phyloP scores from a whole-genome alignment of 306 rosid genomes.

The Morella rubra region DNA sequence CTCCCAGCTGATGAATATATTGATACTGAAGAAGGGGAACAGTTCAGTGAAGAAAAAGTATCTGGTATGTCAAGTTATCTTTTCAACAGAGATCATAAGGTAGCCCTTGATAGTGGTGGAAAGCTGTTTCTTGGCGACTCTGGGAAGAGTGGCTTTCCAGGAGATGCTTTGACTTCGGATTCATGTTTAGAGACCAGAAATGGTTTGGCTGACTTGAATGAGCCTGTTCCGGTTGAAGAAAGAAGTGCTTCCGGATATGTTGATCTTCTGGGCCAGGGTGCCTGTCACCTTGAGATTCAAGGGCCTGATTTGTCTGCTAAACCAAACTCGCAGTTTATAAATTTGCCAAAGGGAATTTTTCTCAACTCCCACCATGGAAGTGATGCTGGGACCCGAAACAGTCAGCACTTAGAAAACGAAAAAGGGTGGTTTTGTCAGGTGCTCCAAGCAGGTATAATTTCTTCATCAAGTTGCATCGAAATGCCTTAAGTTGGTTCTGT shows the following conservation, averaged over 20 bases:
- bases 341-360: constrained; percentile 51
- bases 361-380: constrained; percentile 43
- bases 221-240: constrained; percentile 76
- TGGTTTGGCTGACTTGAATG: constrained; percentile 83
- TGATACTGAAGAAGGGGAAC: constrained; percentile 85
- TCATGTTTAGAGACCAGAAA: constrained; percentile 40
- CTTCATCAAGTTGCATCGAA: constrained; percentile 22
- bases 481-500: not conserved
- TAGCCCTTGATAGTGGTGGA: constrained; percentile 36
- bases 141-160: constrained; percentile 41
- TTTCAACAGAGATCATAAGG: constrained; percentile 45
- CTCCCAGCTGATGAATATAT: constrained; percentile 84
- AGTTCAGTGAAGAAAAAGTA: constrained; percentile 55
- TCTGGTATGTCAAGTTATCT: constrained; percentile 38
- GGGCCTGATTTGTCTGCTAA: constrained; percentile 40
- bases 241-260: constrained; percentile 46
- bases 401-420: constrained; percentile 49
- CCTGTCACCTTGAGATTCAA: constrained; percentile 43
- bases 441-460: constrained; percentile 68
- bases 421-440: constrained; percentile 50
- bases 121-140: constrained; percentile 41
- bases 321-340: constrained; percentile 40
- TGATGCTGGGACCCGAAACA: constrained; percentile 36
- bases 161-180: constrained; percentile 49
- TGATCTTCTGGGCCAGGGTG: constrained; percentile 35